phyloP scores from a whole-genome alignment of 352 stramenopile species.

The Peronosclerospora sorghi region DNA sequence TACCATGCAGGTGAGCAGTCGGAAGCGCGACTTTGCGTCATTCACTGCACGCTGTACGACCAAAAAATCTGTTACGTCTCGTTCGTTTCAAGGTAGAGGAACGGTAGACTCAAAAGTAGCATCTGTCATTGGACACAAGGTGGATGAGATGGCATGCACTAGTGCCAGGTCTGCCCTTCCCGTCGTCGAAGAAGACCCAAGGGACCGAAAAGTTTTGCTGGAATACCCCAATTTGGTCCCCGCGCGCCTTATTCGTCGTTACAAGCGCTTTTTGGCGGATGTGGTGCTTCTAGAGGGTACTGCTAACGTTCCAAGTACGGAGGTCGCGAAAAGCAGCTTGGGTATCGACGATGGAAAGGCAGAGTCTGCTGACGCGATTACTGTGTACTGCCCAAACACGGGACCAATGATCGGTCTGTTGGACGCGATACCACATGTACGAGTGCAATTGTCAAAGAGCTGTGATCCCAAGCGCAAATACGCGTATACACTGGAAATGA shows the following conservation, averaged over 20 bases:
- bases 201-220: constrained; percentile 28
- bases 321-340: constrained; percentile 1
- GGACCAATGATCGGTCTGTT: constrained; percentile 72
- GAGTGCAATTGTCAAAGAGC: constrained; percentile 71
- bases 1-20: no score
- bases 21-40: no score
- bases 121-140: no score
- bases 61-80: no score
- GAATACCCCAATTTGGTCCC: constrained; percentile 42
- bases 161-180: no score
- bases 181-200: no score
- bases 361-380: constrained; percentile 22
- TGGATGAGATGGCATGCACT: no score
- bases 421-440: constrained; percentile 41
- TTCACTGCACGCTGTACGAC: no score
- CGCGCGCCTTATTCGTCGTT: constrained; percentile 48
- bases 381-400: constrained; percentile 79
- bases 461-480: constrained; percentile 74
- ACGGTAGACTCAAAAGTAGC: no score
- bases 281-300: constrained; percentile 37
- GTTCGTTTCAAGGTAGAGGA: no score
- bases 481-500: constrained; percentile 76
- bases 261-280: constrained; percentile 80
- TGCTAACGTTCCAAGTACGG: not conserved
- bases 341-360: constrained; percentile 4